phyloP scores from a whole-genome alignment of 2,329 filamentous ascomycete species.

The Verticillium albo-atrum region DNA sequence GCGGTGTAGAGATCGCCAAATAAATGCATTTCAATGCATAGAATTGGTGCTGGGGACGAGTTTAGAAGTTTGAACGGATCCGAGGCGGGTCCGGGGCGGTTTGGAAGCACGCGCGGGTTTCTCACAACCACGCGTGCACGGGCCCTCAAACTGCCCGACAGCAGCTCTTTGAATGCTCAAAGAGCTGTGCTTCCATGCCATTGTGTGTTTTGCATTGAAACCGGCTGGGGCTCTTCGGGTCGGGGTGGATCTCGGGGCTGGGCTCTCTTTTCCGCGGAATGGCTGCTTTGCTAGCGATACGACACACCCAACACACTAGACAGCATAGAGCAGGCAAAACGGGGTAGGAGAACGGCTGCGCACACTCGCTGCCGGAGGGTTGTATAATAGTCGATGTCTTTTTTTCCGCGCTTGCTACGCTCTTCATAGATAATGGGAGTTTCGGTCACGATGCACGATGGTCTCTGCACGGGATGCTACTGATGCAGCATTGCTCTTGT shows the following conservation, averaged over 20 bases:
- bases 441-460: neutral
- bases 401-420: neutral
- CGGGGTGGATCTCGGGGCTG: slow-evolving; percentile 6
- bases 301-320: slow-evolving; percentile 12
- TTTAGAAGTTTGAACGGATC: slow-evolving; percentile 1
- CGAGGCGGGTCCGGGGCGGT: slow-evolving; percentile 2
- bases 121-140: slow-evolving; percentile 2
- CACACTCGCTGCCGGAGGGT: slow-evolving; percentile 11
- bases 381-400: slow-evolving; percentile 26
- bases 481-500: too few relatives aligned
- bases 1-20: slow-evolving; percentile 68
- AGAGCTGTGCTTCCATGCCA: slow-evolving; percentile 7
- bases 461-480: too few relatives aligned
- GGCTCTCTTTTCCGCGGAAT: slow-evolving; percentile 6
- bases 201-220: slow-evolving; percentile 1
- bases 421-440: neutral
- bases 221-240: neutral
- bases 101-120: neutral
- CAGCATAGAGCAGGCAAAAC: slow-evolving; percentile 16
- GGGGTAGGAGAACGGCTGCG: slow-evolving; percentile 10
- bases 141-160: slow-evolving; percentile 9
- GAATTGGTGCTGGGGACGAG: slow-evolving; percentile 1
- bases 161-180: neutral
- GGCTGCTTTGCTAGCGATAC: neutral
- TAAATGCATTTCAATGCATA: slow-evolving; percentile 19